Percentiles rank a stretch among this genome's conserved stretches.
Evolutionary conservation across 176 grass and related monocot species (phyloP).

Genomic region (Lolium perenne): DNA sequence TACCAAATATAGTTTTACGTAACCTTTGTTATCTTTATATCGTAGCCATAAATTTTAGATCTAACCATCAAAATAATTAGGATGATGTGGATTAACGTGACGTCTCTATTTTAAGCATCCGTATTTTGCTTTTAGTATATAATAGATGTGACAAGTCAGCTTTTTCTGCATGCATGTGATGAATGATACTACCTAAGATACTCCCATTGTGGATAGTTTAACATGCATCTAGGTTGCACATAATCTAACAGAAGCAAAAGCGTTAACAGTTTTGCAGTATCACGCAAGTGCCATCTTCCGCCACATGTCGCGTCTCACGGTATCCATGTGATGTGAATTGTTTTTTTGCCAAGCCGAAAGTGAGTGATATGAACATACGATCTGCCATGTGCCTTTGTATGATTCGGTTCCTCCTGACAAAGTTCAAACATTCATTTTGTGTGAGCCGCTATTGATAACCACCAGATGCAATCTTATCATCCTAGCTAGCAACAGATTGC

Average conservation of each 20-base stretch:
- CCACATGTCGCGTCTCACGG: not conserved
- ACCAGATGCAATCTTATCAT: constrained; percentile 58
- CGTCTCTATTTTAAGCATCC: too few species aligned
- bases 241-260: constrained; percentile 27
- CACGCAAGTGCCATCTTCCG: not conserved
- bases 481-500: constrained; percentile 38
- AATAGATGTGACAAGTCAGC: too few species aligned
- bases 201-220: too few species aligned
- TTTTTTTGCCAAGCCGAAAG: constrained; percentile 43
- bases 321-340: constrained; percentile 40
- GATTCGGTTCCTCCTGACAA: constrained; percentile 44
- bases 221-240: constrained; percentile 38
- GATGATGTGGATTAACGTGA: too few species aligned
- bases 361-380: constrained; percentile 39
- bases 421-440: constrained; percentile 61
- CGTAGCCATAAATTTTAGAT: too few species aligned
- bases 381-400: constrained; percentile 54
- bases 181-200: too few species aligned
- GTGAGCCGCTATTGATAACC: constrained; percentile 4
- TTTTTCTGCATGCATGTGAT: too few species aligned
- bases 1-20: too few species aligned
- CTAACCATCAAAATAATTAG: too few species aligned
- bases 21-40: too few species aligned
- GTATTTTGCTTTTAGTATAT: too few species aligned
- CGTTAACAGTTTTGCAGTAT: not conserved